Base-by-base conservation (phyloP, 2,329 filamentous ascomycete species). In the Ophiostoma himal-ulmi region DNA sequence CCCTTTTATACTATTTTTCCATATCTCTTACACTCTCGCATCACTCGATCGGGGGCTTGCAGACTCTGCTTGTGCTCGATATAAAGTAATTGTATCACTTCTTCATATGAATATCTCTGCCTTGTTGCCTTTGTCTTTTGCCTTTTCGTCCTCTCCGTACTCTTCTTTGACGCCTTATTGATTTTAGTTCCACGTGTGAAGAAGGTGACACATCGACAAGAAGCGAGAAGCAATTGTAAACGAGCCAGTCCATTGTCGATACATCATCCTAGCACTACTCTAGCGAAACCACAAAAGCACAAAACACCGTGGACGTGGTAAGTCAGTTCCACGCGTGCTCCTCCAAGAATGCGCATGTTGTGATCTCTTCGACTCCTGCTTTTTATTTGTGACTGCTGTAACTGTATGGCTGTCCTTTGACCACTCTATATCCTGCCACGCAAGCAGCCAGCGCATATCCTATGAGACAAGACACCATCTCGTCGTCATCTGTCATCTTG, bases 391-490 rank as follows among this genome's bases (percentile, higher is more conserved):
- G 52, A 39, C 60, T 37, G 44, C 17, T 20, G 44, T n/a, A n/a
- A 20, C 20, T 48, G 44, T 20, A 30, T 36, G 57, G 11, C 30
- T 30, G 14, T 41, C 36, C 17, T n/a, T 7, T 39, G 36, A 7
- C 7, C n/a, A 26, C 8, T 66, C 14, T 14, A 11, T 30, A 4
- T 37, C 3, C 62, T 39, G 65, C 65, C 65, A 67, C 65, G 65
- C 39, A 67, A 30, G 39, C 20, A 62, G 65, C 65, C 65, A 48
- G 65, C 65, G 65, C 65, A 67, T 39, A 67, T 22, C 65, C 65
- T 30, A 68, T 48, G 13, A 54, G 66, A 68, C 66, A 68, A 20
- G n/a, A 8, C 17, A 7, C 41, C 22, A 44, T 36, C 39, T 30
- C 26, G 48, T 68, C 36, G 39, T 39, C 65, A 44, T 66, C 62